Conservation (phyloP, 2,329 filamentous ascomycete genomes). For the Aureobasidium sp. region DNA sequence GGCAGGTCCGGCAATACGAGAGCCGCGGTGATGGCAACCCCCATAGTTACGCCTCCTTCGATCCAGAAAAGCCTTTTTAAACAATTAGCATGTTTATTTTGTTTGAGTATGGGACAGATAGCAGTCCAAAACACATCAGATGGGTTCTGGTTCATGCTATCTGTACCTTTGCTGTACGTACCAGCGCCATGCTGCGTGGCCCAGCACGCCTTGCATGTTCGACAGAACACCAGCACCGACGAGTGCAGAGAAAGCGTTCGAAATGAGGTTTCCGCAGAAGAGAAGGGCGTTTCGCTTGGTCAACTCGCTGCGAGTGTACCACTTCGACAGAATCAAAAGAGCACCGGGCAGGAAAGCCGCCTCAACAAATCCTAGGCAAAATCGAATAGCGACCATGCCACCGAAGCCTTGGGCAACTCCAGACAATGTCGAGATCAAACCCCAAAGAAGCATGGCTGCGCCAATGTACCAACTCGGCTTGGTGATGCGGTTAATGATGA, state of each 20-base stretch:
- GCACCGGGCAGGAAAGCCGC: slow-evolving; percentile 37
- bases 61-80: slow-evolving; percentile 32
- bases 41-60: slow-evolving; percentile 59
- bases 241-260: slow-evolving; percentile 61
- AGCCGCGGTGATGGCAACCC: slow-evolving; percentile 50
- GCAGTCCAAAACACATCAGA: no score
- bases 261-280: slow-evolving; percentile 30
- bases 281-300: slow-evolving; percentile 22
- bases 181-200: slow-evolving; percentile 49
- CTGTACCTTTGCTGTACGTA: no score
- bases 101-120: no score
- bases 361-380: slow-evolving; percentile 38
- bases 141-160: no score
- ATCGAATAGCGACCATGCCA: slow-evolving; percentile 32
- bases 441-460: slow-evolving; percentile 34
- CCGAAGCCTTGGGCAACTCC: slow-evolving; percentile 30
- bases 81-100: no score
- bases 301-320: slow-evolving; percentile 46
- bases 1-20: slow-evolving; percentile 46
- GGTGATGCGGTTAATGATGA: slow-evolving; percentile 38
- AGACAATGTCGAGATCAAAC: slow-evolving; percentile 32
- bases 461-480: slow-evolving; percentile 34
- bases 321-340: slow-evolving; percentile 39
- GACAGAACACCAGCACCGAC: slow-evolving; percentile 52
- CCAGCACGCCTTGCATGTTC: slow-evolving; percentile 53